Conservation (phyloP, 495 filamentous ascomycete genomes). For the Viridothelium virens region DNA sequence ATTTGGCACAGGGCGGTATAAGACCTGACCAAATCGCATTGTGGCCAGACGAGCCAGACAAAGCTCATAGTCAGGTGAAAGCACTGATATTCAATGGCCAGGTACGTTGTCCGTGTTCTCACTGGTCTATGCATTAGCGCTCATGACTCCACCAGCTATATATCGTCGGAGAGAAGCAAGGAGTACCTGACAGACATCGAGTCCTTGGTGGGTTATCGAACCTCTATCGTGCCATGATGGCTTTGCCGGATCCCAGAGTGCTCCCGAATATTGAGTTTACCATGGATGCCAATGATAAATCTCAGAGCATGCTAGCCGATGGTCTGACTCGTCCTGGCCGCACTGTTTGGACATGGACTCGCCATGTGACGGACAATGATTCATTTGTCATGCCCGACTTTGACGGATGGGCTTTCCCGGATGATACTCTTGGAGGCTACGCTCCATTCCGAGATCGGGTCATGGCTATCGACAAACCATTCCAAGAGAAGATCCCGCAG, state of each 20-base stretch:
- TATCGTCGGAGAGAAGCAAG: neutral
- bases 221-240: constrained; percentile 37
- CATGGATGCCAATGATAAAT: constrained; percentile 47
- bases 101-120: neutral
- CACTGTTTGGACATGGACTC: constrained; percentile 47
- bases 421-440: constrained; percentile 45
- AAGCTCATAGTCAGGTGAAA: neutral
- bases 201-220: neutral
- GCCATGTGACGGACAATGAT: constrained; percentile 28
- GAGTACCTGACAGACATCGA: neutral
- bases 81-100: neutral
- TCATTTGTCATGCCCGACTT: constrained; percentile 75
- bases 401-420: constrained; percentile 54
- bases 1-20: neutral
- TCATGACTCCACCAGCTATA: neutral
- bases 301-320: constrained; percentile 22
- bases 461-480: constrained; percentile 37
- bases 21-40: neutral
- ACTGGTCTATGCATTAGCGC: neutral
- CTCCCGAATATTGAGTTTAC: constrained; percentile 59
- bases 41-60: neutral
- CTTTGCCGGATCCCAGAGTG: constrained; percentile 22
- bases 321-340: neutral
- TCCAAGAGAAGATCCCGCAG: constrained; percentile 51
- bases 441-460: constrained; percentile 38